A percentile compares a stretch with the other conserved stretches of the same genome.
phyloP scores from a whole-genome alignment of 116 monocot species.

The Trichopus zeylanicus region DNA sequence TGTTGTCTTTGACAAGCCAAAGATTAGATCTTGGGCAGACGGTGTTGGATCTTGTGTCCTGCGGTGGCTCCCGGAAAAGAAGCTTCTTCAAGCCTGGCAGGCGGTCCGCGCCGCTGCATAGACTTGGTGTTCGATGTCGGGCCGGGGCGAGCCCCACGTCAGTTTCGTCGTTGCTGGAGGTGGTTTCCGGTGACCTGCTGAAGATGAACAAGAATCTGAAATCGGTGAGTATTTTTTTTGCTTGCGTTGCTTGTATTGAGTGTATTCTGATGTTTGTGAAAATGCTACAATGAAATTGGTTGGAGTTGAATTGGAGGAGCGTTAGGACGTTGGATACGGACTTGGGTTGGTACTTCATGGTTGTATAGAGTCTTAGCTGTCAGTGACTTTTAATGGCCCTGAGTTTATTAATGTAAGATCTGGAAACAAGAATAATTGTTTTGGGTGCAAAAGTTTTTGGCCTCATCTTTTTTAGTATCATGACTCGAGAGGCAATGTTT shows the following conservation, averaged over 20 bases:
- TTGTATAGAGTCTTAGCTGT: no score
- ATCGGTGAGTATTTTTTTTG: slow-evolving; percentile 27
- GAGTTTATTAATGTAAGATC: no score
- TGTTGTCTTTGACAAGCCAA: slow-evolving; percentile 20
- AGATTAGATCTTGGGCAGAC: slow-evolving; percentile 21
- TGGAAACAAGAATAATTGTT: no score
- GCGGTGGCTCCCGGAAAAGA: slow-evolving; percentile 3
- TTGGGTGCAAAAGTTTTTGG: no score
- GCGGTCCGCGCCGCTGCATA: slow-evolving; percentile 8
- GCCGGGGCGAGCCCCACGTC: slow-evolving; percentile 12
- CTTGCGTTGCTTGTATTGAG: background rate
- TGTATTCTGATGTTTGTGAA: background rate
- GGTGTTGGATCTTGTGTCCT: background rate
- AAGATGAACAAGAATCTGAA: slow-evolving; percentile 48
- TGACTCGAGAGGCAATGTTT: no score
- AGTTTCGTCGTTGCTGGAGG: slow-evolving; percentile 32
- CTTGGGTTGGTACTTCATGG: no score
- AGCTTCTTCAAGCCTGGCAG: background rate
- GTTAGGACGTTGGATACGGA: no score
- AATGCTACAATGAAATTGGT: background rate
- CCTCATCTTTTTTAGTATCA: no score
- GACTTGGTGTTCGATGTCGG: slow-evolving; percentile 25
- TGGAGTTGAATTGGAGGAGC: no score
- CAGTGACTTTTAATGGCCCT: no score
- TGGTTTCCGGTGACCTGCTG: slow-evolving; percentile 33